Evolutionary conservation across 2,329 filamentous ascomycete genomes (phyloP).

Genomic region (Diaporthe capsici): DNA sequence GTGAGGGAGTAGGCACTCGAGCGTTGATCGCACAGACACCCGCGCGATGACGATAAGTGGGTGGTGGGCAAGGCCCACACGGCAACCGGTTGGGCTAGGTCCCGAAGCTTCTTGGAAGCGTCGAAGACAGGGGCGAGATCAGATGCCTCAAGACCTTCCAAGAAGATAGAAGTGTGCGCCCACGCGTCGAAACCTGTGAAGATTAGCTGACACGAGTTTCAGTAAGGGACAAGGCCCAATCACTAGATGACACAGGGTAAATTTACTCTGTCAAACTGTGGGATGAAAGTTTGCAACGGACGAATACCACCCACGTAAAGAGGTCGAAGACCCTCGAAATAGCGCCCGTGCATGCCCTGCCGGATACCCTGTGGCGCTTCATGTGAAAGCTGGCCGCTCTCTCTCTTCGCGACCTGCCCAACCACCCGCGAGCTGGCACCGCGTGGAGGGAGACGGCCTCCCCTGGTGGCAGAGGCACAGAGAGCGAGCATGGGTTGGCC

Average conservation of each 20-base stretch:
- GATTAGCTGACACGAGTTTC: constrained; percentile 32
- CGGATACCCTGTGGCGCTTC: background rate
- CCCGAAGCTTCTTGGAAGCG: constrained; percentile 17
- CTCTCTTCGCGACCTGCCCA: background rate
- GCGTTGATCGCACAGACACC: constrained; percentile 30
- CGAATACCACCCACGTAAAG: background rate
- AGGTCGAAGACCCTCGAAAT: background rate
- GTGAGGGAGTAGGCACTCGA: constrained; percentile 28
- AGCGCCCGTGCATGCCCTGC: background rate
- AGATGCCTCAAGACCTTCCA: constrained; percentile 32
- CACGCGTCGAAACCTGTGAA: constrained; percentile 29
- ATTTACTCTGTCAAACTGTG: constrained; percentile 34
- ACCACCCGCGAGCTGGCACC: background rate
- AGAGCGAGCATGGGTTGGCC: constrained; percentile 6
- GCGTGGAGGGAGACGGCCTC: background rate
- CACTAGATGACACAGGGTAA: constrained; percentile 31
- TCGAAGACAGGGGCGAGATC: constrained; percentile 6
- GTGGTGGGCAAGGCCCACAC: background rate
- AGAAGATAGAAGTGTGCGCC: constrained; percentile 19
- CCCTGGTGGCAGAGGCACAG: constrained; percentile 9
- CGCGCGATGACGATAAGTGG: constrained; percentile 24
- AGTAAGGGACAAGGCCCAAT: constrained; percentile 23
- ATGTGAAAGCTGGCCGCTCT: constrained; percentile 15
- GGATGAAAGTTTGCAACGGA: constrained; percentile 27
- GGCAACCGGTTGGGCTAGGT: constrained; percentile 28